Conservation (phyloP, 2,329 filamentous ascomycete genomes). For the Cytospora paraplurivora region DNA sequence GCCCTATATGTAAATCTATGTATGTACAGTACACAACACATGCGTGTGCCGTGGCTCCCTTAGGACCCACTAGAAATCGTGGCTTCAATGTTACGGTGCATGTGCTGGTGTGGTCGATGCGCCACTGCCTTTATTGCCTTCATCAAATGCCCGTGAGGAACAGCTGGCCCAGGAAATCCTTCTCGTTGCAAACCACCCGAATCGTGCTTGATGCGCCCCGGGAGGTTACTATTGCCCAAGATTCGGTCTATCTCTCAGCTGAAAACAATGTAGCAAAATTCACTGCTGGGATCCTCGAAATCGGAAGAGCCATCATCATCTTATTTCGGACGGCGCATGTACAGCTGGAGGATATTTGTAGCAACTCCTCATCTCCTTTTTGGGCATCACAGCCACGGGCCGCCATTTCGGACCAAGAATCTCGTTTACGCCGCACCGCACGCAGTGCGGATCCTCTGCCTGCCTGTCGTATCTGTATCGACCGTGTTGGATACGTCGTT, state of each 20-base stretch:
- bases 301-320: conserved; percentile 20
- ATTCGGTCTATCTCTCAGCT: not conserved
- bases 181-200: too few species aligned
- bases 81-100: too few species aligned
- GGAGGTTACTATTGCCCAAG: too few species aligned
- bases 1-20: too few species aligned
- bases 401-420: conserved; percentile 7
- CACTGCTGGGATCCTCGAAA: conserved; percentile 8
- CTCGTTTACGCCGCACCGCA: not conserved
- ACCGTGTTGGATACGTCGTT: not conserved
- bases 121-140: too few species aligned
- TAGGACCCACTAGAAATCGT: too few species aligned
- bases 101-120: too few species aligned
- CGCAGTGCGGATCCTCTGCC: not conserved
- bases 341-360: conserved; percentile 21
- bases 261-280: not conserved
- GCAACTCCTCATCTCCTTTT: conserved; percentile 19
- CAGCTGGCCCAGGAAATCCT: too few species aligned
- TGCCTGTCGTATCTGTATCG: not conserved
- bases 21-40: too few species aligned
- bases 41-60: too few species aligned
- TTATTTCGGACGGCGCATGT: conserved; percentile 13
- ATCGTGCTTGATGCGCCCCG: too few species aligned
- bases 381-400: conserved; percentile 10
- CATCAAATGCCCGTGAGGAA: too few species aligned